These are phyloP conservation scores for Fistulinella prunicolor DNA, from an alignment of 768 basidiomycete genomes.

Conservation along the genomic window DNA sequence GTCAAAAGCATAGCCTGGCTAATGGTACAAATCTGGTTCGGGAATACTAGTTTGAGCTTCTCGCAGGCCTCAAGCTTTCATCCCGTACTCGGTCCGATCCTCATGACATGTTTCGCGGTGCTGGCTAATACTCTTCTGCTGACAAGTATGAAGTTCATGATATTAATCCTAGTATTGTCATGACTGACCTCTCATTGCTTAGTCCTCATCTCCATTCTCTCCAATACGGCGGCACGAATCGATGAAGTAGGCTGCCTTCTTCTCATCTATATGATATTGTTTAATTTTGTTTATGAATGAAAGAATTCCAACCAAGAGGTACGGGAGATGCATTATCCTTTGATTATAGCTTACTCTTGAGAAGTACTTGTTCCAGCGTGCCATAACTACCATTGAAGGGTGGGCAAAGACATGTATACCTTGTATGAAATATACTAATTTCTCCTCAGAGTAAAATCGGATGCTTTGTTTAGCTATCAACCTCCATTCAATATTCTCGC, in stretches of 20 bases:
- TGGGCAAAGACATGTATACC: conserved; percentile 23
- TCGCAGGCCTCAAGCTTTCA: conserved; percentile 57
- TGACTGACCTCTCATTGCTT: background rate
- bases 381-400: conserved; percentile 89
- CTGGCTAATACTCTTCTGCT: conserved; percentile 74
- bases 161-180: conserved; percentile 1
- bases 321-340: background rate
- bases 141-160: conserved; percentile 55
- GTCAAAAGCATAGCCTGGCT: conserved; percentile 69
- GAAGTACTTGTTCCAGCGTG: conserved; percentile 83
- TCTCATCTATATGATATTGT: background rate
- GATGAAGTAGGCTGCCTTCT: conserved; percentile 46
- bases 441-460: conserved; percentile 69
- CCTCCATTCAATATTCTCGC: conserved; percentile 88
- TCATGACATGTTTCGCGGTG: conserved; percentile 80
- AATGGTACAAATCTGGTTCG: conserved; percentile 87
- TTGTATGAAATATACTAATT: conserved; percentile 4
- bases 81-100: conserved; percentile 69
- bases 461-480: conserved; percentile 89
- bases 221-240: conserved; percentile 82
- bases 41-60: conserved; percentile 66
- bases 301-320: conserved; percentile 65
- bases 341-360: conserved; percentile 15
- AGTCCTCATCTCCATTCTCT: conserved; percentile 84
- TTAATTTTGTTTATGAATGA: background rate